These are phyloP conservation scores for Diplodia corticola DNA, from an alignment of 2,329 filamentous ascomycete genomes.

Conservation along the genomic window DNA sequence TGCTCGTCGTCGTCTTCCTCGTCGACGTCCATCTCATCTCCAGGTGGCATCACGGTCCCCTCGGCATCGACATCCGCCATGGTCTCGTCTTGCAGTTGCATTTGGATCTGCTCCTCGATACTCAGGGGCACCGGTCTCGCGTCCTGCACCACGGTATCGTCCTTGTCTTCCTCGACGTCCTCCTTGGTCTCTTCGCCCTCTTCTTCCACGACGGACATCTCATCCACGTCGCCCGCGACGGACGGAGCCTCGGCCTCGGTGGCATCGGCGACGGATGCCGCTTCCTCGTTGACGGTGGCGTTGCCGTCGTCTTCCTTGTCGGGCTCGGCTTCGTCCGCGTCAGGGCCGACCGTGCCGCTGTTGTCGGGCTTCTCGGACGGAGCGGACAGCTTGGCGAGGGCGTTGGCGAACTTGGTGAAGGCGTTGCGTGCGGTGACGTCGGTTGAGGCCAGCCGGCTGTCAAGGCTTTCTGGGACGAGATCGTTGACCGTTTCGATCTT, in stretches of 20 bases:
- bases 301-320: slow-evolving; percentile 24
- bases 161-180: slow-evolving; percentile 20
- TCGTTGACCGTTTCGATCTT: slow-evolving; percentile 43
- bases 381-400: slow-evolving; percentile 54
- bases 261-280: slow-evolving; percentile 20
- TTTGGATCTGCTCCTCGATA: slow-evolving; percentile 23
- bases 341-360: background rate
- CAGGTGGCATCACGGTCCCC: slow-evolving; percentile 30
- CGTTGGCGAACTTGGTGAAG: slow-evolving; percentile 55
- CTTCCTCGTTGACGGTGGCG: slow-evolving; percentile 24
- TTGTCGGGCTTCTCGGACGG: slow-evolving; percentile 25
- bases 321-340: slow-evolving; percentile 23
- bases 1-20: slow-evolving; percentile 29
- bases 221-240: background rate
- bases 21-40: slow-evolving; percentile 18
- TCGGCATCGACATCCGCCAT: slow-evolving; percentile 35
- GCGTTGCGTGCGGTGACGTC: slow-evolving; percentile 56
- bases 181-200: slow-evolving; percentile 26
- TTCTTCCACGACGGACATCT: slow-evolving; percentile 1
- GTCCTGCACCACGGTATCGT: slow-evolving; percentile 23
- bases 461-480: slow-evolving; percentile 50
- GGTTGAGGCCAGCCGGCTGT: slow-evolving; percentile 50
- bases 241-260: background rate
- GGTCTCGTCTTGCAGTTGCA: slow-evolving; percentile 21
- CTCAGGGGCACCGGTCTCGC: background rate